Evolutionary conservation across 2,329 filamentous ascomycete genomes (phyloP).

Genomic region (Scorias spongiosa): DNA sequence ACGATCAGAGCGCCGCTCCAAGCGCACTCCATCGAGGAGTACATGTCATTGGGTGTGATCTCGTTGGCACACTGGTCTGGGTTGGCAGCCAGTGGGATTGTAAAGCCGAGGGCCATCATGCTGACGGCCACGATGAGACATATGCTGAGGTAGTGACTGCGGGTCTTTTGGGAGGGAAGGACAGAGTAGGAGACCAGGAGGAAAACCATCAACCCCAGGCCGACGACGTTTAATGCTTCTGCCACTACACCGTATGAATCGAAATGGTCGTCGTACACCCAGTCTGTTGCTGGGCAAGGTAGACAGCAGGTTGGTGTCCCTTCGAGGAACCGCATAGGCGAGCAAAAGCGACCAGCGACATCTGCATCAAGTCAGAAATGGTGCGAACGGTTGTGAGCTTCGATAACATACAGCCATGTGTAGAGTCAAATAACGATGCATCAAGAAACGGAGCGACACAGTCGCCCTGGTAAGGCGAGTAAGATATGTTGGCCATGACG

Average conservation of each 20-base stretch:
- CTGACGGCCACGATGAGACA: constrained; percentile 63
- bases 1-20: constrained; percentile 77
- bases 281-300: constrained; percentile 77
- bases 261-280: constrained; percentile 48
- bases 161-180: constrained; percentile 75
- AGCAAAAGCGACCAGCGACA: constrained; percentile 42
- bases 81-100: constrained; percentile 65
- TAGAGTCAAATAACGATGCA: constrained; percentile 40
- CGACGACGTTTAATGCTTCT: constrained; percentile 70
- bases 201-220: constrained; percentile 57
- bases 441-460: constrained; percentile 61
- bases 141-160: constrained; percentile 84
- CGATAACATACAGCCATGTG: constrained; percentile 50
- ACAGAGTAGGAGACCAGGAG: constrained; percentile 65
- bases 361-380: constrained; percentile 28
- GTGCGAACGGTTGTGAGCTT: no score
- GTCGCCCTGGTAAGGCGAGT: constrained; percentile 26
- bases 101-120: constrained; percentile 81
- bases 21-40: constrained; percentile 64
- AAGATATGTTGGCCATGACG: constrained; percentile 16
- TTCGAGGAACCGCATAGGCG: constrained; percentile 27
- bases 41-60: constrained; percentile 92
- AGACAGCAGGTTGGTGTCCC: constrained; percentile 57
- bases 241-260: constrained; percentile 45
- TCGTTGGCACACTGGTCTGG: constrained; percentile 73